Evolutionary conservation across 495 filamentous ascomycete genomes (phyloP), one percentile per base, ranked within the genome.

Genomic region (Penicillium pulvis): DNA sequence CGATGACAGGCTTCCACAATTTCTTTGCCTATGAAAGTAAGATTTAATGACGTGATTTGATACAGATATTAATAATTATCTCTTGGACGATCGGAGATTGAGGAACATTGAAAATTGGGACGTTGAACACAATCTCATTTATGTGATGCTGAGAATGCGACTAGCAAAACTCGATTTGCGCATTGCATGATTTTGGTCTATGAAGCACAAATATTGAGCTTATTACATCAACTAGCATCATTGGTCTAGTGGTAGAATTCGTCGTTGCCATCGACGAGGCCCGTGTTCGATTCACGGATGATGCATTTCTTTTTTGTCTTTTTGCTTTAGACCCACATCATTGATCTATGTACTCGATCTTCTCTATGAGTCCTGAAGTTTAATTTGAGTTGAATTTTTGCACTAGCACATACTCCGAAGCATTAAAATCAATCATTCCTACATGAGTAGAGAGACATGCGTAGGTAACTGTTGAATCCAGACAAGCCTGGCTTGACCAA

Each of bases 171-270:
- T 28, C 28, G 16, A 30, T 28, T 0, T 16, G 23, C 14, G 4
- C 46, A 28, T 0, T 6, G 5, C 6, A 16, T 3, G 2, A 3
- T 7, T 6, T 24, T 20, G 39, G 24, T 10, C 50, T 16, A 45
- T 58, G 6, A 11, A 51, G 1, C 28, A 23, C 8, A 35, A 26
- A 4, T 6, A 16, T 14, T 2, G 24, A 12, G 0, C 0, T 10
- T 1, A 6, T 36, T 26, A 61, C 44, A 59, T 51, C 6, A 60
- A 67, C 53, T 57, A 72, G 78, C 78, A 77, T 79, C 75, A 78
- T 78, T 81, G 77, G 79, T 81, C 76, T 81, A 80, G 79, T 80
- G 79, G 79, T 81, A 81, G 76, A 81, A 81, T 81, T 80, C 79
- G 70, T 81, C 79, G 79, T 80, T 81, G 77, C 79, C 78, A 81